Percentiles rank a stretch among this genome's conserved stretches.
Evolutionary conservation across 192 early-diverging fungal species (phyloP).

Genomic region (Podila minutissima): DNA sequence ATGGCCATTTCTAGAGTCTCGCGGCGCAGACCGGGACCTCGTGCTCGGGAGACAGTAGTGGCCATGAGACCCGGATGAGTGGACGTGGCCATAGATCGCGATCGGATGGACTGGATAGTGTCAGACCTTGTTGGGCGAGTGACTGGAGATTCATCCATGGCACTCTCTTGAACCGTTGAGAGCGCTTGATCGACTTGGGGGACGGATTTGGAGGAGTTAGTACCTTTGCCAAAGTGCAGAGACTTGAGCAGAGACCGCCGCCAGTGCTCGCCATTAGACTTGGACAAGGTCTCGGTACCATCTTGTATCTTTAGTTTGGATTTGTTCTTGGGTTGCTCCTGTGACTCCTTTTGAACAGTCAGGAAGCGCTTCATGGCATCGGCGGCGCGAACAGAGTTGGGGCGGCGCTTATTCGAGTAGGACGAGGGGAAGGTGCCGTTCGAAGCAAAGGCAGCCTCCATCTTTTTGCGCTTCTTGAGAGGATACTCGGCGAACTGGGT

Average conservation of each 20-base stretch:
- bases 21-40: conserved; percentile 10
- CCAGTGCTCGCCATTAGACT: conserved; percentile 6
- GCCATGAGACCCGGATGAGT: conserved; percentile 29
- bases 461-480: conserved; percentile 45
- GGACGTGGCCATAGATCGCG: conserved; percentile 26
- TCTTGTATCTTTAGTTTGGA: conserved; percentile 2
- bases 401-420: conserved; percentile 16
- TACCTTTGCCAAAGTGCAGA: conserved; percentile 23
- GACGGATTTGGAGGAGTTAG: background rate
- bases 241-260: conserved; percentile 34
- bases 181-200: background rate
- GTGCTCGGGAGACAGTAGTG: conserved; percentile 13
- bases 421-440: conserved; percentile 1
- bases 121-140: conserved; percentile 9
- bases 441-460: conserved; percentile 16
- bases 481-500: conserved; percentile 41
- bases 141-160: background rate
- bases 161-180: too few relatives aligned
- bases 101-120: conserved; percentile 17
- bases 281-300: background rate
- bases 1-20: conserved; percentile 49
- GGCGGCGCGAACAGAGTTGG: conserved; percentile 14
- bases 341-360: conserved; percentile 3
- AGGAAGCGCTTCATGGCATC: conserved; percentile 38
- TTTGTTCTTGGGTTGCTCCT: background rate